phyloP scores from a whole-genome alignment of 2,329 filamentous ascomycete genomes.

The Arthroderma uncinatum region DNA sequence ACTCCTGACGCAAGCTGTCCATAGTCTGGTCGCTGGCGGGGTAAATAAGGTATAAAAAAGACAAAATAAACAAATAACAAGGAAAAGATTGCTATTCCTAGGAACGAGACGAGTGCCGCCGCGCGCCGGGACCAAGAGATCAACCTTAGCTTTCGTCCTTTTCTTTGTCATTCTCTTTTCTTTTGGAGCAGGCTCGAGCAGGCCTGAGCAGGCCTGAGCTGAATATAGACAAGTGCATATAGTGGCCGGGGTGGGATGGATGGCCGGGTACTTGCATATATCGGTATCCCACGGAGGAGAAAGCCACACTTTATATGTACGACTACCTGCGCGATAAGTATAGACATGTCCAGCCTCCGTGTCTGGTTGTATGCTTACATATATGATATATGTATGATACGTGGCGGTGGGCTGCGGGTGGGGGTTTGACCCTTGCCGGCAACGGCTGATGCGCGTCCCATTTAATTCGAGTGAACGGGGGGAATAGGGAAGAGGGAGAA shows the following conservation, averaged over 20 bases:
- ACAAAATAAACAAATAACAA: no score
- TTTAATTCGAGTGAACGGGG: background rate
- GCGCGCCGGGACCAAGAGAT: no score
- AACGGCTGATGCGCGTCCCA: background rate
- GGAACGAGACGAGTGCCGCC: background rate
- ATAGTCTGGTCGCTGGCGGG: background rate
- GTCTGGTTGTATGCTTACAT: no score
- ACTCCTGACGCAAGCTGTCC: no score
- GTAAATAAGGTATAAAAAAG: background rate
- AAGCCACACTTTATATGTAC: conserved; percentile 1
- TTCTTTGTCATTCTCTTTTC: background rate
- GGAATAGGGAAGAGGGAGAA: background rate
- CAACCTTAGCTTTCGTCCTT: background rate
- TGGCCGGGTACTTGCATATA: background rate
- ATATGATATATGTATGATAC: no score
- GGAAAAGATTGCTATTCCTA: no score
- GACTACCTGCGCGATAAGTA: background rate
- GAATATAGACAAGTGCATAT: background rate
- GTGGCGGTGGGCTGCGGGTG: no score
- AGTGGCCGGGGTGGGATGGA: background rate
- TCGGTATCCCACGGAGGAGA: background rate
- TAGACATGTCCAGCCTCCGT: background rate
- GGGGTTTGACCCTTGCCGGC: background rate
- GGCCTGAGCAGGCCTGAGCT: background rate
- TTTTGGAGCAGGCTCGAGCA: background rate